These are phyloP conservation scores for Scytalidium lignicola DNA, from an alignment of 2,329 filamentous ascomycete genomes.

Conservation along the genomic window DNA sequence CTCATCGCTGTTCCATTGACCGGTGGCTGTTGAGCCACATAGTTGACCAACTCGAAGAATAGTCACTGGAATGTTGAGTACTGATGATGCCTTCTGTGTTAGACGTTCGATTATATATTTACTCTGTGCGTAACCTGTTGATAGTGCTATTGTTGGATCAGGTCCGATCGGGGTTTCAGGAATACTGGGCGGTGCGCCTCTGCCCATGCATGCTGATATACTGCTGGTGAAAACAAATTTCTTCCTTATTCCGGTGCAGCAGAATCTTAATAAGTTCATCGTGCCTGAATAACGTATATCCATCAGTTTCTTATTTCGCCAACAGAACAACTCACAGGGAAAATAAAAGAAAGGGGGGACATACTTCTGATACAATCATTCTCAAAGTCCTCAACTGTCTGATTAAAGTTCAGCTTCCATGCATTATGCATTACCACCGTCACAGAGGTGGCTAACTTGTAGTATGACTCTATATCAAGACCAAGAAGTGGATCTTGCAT, in stretches of 20 bases:
- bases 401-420: conserved; percentile 28
- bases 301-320: background rate
- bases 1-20: conserved; percentile 20
- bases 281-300: conserved; percentile 14
- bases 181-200: conserved; percentile 8
- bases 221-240: conserved; percentile 22
- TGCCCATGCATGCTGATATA: conserved; percentile 22
- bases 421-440: conserved; percentile 25
- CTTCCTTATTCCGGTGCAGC: conserved; percentile 18
- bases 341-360: conserved; percentile 1
- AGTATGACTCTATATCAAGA: conserved; percentile 19
- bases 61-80: conserved; percentile 12
- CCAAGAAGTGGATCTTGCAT: conserved; percentile 25
- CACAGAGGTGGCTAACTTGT: conserved; percentile 15
- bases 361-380: conserved; percentile 25
- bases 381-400: conserved; percentile 24
- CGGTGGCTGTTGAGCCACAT: conserved; percentile 17
- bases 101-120: conserved; percentile 26
- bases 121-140: conserved; percentile 23
- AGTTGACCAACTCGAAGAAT: conserved; percentile 24
- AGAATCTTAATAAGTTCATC: conserved; percentile 25
- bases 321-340: background rate
- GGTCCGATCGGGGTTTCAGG: conserved; percentile 16
- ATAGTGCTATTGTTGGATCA: conserved; percentile 15
- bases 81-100: conserved; percentile 14